Percentiles rank a stretch among this genome's conserved stretches.
Evolutionary conservation across 73 alveolate species (phyloP).

Genomic region (Paramecium pentaurelia): DNA sequence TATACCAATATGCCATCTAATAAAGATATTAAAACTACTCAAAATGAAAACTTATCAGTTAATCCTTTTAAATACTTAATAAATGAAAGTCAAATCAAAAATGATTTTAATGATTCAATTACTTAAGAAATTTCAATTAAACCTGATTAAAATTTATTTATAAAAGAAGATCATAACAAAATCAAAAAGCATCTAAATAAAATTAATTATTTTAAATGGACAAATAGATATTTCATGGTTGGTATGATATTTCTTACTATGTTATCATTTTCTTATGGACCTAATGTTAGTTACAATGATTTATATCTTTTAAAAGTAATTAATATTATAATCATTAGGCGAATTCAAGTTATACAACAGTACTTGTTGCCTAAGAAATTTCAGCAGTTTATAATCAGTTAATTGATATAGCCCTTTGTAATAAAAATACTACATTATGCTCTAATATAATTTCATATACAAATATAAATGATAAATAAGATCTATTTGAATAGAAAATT

Average conservation of each 20-base stretch:
- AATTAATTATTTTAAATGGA: not conserved
- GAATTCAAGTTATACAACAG: not conserved
- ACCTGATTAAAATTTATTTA: not conserved
- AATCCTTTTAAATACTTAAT: not conserved
- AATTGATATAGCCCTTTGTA: not conserved
- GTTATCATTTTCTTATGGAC: not conserved
- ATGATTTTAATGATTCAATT: not conserved
- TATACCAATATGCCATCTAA: not conserved
- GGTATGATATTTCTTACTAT: not conserved
- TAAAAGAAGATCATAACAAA: not conserved
- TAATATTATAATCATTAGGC: not conserved
- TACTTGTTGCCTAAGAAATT: not conserved
- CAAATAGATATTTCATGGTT: slow-evolving; percentile 3
- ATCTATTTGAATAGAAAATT: not conserved
- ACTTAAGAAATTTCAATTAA: not conserved
- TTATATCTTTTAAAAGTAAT: not conserved
- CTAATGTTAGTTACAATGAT: not conserved
- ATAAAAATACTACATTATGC: not conserved
- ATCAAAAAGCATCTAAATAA: not conserved
- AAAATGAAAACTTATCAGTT: not conserved
- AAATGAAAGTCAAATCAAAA: not conserved
- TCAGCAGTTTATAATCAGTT: not conserved
- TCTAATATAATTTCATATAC: not conserved
- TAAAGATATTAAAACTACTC: not conserved
- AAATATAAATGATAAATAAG: not conserved